A percentile compares a stretch with the other conserved stretches of the same genome.
Conservation (phyloP, 345 rosid species). For the Isatis tinctoria region DNA sequence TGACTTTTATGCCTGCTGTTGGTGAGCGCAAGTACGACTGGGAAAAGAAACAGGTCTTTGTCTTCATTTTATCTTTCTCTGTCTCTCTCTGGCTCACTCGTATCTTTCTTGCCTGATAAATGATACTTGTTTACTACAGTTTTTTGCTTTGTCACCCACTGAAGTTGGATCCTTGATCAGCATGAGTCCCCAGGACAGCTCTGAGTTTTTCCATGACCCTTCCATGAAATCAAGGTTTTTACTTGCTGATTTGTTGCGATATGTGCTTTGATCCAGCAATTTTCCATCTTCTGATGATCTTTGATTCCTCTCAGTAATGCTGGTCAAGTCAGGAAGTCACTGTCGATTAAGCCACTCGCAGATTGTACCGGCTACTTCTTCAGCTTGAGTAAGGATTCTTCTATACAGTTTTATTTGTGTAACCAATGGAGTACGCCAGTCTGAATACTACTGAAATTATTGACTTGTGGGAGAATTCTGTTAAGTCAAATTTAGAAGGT, state of each 20-base stretch:
- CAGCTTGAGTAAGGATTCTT: slow-evolving; percentile 61
- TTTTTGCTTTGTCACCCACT: slow-evolving; percentile 81
- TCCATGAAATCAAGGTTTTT: slow-evolving; percentile 69
- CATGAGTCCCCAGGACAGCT: slow-evolving; percentile 57
- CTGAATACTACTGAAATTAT: neutral
- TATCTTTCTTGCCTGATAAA: neutral
- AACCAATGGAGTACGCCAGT: neutral
- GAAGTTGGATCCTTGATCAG: slow-evolving; percentile 87
- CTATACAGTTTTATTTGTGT: neutral
- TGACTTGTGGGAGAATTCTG: neutral
- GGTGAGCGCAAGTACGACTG: slow-evolving; percentile 90
- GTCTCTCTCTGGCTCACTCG: neutral
- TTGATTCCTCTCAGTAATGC: slow-evolving; percentile 61
- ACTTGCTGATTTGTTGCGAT: neutral
- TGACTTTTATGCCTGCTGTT: slow-evolving; percentile 75
- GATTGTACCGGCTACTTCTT: slow-evolving; percentile 70
- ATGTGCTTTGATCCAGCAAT: neutral
- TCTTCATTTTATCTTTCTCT: neutral
- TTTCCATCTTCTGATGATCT: slow-evolving; percentile 4
- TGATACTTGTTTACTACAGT: slow-evolving; percentile 36
- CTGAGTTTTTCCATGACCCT: slow-evolving; percentile 96
- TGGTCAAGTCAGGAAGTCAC: slow-evolving; percentile 91
- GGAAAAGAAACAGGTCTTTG: slow-evolving; percentile 67
- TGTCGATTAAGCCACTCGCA: slow-evolving; percentile 59
- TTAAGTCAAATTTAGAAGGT: neutral